These are phyloP conservation scores for Shiraia sp. DNA, from an alignment of 2,329 filamentous ascomycete species.

Conservation along the genomic window DNA sequence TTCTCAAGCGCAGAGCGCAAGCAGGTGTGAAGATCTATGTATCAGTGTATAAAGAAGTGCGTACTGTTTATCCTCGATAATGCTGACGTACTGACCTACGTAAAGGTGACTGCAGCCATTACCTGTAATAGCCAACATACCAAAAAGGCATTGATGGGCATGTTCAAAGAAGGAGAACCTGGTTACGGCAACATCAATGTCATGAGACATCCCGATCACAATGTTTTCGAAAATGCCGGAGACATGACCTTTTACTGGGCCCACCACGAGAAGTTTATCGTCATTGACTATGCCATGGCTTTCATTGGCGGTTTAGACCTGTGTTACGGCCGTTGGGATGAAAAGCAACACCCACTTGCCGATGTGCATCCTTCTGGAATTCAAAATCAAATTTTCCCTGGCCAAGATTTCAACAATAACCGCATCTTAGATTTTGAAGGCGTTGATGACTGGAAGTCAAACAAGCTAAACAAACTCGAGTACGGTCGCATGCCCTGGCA, in stretches of 20 bases:
- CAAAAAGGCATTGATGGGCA: constrained; percentile 78
- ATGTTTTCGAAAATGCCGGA: constrained; percentile 87
- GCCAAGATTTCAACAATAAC: constrained; percentile 98
- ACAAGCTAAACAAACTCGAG: constrained; percentile 88
- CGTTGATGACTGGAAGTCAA: constrained; percentile 89
- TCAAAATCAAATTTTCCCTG: constrained; percentile 83
- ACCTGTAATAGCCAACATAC: constrained; percentile 94
- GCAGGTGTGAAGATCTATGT: constrained; percentile 93
- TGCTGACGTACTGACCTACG: constrained; percentile 5
- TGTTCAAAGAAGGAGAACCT: constrained; percentile 80
- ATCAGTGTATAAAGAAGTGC: constrained; percentile 84
- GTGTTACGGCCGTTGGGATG: constrained; percentile 95
- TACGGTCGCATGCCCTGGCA: constrained; percentile 98
- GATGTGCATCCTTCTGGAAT: constrained; percentile 87
- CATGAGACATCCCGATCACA: constrained; percentile 93
- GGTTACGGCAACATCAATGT: constrained; percentile 88
- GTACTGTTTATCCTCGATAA: neutral
- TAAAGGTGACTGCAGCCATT: constrained; percentile 53
- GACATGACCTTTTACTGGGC: constrained; percentile 99
- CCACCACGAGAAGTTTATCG: constrained; percentile 96
- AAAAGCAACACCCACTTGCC: constrained; percentile 78
- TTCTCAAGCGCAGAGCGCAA: constrained; percentile 87
- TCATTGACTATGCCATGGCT: constrained; percentile 86
- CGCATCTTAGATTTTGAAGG: constrained; percentile 93
- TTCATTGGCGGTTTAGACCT: constrained; percentile 95